phyloP scores from a whole-genome alignment of 257 asterid species.

The Ilex asprella region DNA sequence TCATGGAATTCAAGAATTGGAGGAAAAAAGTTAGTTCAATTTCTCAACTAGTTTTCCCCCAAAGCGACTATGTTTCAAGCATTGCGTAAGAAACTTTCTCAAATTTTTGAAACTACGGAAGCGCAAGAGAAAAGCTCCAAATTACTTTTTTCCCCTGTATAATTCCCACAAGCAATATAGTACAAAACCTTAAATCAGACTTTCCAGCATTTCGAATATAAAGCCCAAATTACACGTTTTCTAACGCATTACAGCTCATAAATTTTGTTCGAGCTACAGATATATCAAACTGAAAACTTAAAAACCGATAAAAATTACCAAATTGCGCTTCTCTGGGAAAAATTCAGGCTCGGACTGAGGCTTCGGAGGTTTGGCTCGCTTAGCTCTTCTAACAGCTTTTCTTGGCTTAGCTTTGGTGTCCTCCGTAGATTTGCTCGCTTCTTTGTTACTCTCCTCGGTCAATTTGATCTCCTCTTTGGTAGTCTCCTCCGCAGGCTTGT shows the following conservation, averaged over 20 bases:
- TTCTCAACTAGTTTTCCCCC: too few relatives aligned
- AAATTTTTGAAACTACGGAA: too few relatives aligned
- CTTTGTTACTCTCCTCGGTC: constrained; percentile 12
- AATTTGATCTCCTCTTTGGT: constrained; percentile 2
- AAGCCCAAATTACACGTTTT: neutral
- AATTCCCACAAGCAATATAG: neutral
- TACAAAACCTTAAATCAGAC: too few relatives aligned
- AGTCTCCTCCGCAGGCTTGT: constrained; percentile 14
- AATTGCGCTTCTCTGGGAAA: constrained; percentile 62
- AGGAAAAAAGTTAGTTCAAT: too few relatives aligned
- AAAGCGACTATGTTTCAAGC: too few relatives aligned
- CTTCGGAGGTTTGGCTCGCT: constrained; percentile 40
- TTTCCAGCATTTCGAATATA: too few relatives aligned
- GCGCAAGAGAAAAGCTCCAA: too few relatives aligned
- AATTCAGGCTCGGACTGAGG: constrained; percentile 53
- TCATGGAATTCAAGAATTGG: too few relatives aligned
- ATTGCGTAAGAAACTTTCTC: too few relatives aligned
- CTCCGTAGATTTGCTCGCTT: constrained; percentile 10
- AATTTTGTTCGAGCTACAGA: neutral
- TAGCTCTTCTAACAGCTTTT: constrained; percentile 30
- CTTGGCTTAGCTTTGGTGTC: constrained; percentile 19
- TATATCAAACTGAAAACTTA: neutral
- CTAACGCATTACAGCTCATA: neutral
- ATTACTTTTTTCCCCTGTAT: neutral
- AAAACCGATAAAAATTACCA: constrained; percentile 30